Evolutionary conservation across 371 early-diverging fungal species (phyloP).

Genomic region (Amoeboaphelidium occidentale): DNA sequence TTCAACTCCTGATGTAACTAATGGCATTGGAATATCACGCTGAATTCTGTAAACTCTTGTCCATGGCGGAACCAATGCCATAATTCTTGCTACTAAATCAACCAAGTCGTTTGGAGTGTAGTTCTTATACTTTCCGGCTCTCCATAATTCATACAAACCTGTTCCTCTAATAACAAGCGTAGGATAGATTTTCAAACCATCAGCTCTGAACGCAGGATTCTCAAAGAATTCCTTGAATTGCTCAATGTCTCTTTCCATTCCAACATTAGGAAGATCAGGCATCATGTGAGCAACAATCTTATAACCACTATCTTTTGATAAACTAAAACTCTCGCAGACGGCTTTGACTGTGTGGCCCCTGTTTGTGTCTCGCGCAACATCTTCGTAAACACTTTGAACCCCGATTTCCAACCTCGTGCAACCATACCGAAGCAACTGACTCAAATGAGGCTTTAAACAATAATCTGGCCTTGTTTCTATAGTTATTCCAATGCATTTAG

Average conservation of each 20-base stretch:
- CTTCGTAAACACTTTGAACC: constrained; percentile 99
- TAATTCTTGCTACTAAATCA: constrained; percentile 87
- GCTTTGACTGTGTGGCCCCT: constrained; percentile 97
- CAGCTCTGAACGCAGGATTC: constrained; percentile 95
- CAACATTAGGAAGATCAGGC: constrained; percentile 99
- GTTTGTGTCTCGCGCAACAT: constrained; percentile 98
- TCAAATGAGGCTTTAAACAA: constrained; percentile 88
- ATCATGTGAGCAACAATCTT: constrained; percentile 99
- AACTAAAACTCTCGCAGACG: constrained; percentile 88
- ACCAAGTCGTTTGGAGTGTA: constrained; percentile 96
- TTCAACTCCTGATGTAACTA: constrained; percentile 98
- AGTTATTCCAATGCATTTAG: constrained; percentile 98
- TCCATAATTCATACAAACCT: constrained; percentile 97
- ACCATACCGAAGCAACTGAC: constrained; percentile 97
- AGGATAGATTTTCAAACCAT: constrained; percentile 98
- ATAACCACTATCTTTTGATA: constrained; percentile 98
- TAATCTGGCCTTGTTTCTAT: constrained; percentile 99
- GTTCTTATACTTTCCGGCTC: constrained; percentile 92
- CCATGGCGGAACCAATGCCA: constrained; percentile 99
- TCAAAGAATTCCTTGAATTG: constrained; percentile 99
- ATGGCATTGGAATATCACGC: constrained; percentile 99
- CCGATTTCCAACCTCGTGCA: constrained; percentile 99
- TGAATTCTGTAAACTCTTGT: constrained; percentile 98
- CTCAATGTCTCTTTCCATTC: constrained; percentile 96
- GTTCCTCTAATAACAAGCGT: constrained; percentile 99